Conservation (phyloP, 2,329 filamentous ascomycete genomes). For the Stachybotrys chlorohalonatus region DNA sequence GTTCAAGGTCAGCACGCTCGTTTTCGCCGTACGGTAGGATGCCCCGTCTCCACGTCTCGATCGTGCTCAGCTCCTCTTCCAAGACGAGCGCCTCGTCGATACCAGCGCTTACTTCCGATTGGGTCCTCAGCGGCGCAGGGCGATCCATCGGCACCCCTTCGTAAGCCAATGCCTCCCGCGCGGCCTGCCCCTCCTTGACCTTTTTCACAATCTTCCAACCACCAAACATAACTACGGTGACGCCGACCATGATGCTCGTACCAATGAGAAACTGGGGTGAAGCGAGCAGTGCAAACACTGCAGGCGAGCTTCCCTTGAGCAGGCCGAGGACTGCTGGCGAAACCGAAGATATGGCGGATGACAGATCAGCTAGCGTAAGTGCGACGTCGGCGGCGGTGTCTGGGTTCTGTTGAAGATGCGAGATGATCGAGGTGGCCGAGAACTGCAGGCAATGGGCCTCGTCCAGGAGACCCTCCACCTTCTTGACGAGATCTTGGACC, state of each 20-base stretch:
- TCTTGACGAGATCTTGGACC: conserved; percentile 53
- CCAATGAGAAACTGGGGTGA: conserved; percentile 94
- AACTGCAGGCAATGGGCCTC: conserved; percentile 87
- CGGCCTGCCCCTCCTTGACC: conserved; percentile 42
- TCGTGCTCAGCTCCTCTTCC: conserved; percentile 40
- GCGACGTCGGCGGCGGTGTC: conserved; percentile 92
- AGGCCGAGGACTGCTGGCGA: conserved; percentile 68
- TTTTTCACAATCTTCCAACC: conserved; percentile 97
- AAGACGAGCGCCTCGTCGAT: conserved; percentile 2
- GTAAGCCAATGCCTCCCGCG: conserved; percentile 18
- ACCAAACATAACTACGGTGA: conserved; percentile 93
- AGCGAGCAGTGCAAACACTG: conserved; percentile 76
- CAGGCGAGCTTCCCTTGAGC: conserved; percentile 74
- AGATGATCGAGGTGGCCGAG: conserved; percentile 73
- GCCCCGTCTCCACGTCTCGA: conserved; percentile 51
- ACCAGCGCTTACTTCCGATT: conserved; percentile 17
- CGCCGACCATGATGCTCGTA: conserved; percentile 76
- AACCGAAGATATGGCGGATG: conserved; percentile 72
- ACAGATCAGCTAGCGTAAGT: conserved; percentile 85
- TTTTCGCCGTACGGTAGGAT: conserved; percentile 38
- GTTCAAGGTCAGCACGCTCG: conserved; percentile 42
- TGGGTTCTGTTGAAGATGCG: conserved; percentile 60
- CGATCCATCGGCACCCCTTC: conserved; percentile 13
- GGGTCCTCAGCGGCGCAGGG: conserved; percentile 15
- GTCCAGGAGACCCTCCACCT: conserved; percentile 68